phyloP scores from a whole-genome alignment of 176 grass and related monocot genomes.

The Cocos nucifera region DNA sequence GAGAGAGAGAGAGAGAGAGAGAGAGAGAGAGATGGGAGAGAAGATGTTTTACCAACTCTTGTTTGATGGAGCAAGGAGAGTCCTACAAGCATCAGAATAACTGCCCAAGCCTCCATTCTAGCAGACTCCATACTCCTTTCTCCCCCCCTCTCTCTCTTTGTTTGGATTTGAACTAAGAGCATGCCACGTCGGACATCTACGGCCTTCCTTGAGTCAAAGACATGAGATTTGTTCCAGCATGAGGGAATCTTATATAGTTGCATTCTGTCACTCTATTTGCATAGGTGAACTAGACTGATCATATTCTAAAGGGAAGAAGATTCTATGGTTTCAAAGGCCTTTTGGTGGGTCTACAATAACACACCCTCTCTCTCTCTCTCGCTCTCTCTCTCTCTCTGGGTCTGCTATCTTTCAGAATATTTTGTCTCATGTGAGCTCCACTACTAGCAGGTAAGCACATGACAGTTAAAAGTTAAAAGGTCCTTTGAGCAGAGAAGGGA shows the following conservation, averaged over 20 bases:
- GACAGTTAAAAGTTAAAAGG: conserved; percentile 11
- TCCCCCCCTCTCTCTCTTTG: conserved; percentile 25
- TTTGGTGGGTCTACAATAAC: conserved; percentile 28
- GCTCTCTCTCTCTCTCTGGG: conserved; percentile 4
- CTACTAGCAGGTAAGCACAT: conserved; percentile 29
- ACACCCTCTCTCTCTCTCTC: conserved; percentile 7
- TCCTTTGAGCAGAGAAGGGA: not conserved
- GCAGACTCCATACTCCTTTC: conserved; percentile 29
- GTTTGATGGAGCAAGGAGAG: conserved; percentile 50
- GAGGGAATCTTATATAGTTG: conserved; percentile 1
- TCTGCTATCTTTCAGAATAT: conserved; percentile 13
- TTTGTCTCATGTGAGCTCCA: conserved; percentile 44
- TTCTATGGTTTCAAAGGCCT: conserved; percentile 44
- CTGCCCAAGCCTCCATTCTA: conserved; percentile 35
- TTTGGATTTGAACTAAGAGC: conserved; percentile 14
- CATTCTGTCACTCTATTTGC: conserved; percentile 2
- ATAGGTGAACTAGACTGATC: conserved; percentile 1
- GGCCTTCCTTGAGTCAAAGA: conserved; percentile 12
- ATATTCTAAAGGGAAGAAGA: conserved; percentile 24
- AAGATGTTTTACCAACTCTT: conserved; percentile 37
- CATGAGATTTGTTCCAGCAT: conserved; percentile 15
- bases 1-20: too few relatives aligned
- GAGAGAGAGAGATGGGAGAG: not conserved
- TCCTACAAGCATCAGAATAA: conserved; percentile 40
- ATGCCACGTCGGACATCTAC: not conserved